phyloP scores from a whole-genome alignment of 306 rosid genomes.

The Lagenaria siceraria region DNA sequence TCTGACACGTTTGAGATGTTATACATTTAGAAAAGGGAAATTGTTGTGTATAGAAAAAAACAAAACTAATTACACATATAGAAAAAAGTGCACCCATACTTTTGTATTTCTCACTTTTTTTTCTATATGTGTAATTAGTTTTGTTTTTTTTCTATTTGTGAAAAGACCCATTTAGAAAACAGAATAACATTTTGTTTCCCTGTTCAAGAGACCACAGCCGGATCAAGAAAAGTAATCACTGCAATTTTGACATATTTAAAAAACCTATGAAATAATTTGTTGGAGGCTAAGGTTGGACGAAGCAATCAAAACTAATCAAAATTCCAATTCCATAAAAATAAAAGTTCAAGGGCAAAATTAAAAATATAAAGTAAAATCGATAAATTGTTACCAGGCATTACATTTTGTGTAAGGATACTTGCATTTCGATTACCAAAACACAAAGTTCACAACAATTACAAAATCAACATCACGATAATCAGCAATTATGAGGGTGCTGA shows the following conservation, averaged over 20 bases:
- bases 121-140: too few relatives aligned
- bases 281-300: too few relatives aligned
- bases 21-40: neutral
- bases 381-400: neutral
- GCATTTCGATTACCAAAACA: neutral
- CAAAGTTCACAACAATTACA: neutral
- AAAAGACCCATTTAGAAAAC: neutral
- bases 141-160: too few relatives aligned
- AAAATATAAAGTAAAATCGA: too few relatives aligned
- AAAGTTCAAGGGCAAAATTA: too few relatives aligned
- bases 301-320: too few relatives aligned
- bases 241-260: neutral
- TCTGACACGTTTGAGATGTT: neutral
- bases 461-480: neutral
- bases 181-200: neutral
- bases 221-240: neutral
- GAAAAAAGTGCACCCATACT: too few relatives aligned
- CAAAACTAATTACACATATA: too few relatives aligned
- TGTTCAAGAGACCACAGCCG: neutral
- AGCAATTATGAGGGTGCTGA: neutral
- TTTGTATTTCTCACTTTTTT: too few relatives aligned
- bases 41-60: too few relatives aligned
- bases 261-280: neutral
- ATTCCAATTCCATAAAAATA: too few relatives aligned
- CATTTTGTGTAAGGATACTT: neutral